A percentile compares a stretch with the other conserved stretches of the same genome.
Conservation (phyloP, 495 filamentous ascomycete species). For the Talaromyces wortmannii region DNA sequence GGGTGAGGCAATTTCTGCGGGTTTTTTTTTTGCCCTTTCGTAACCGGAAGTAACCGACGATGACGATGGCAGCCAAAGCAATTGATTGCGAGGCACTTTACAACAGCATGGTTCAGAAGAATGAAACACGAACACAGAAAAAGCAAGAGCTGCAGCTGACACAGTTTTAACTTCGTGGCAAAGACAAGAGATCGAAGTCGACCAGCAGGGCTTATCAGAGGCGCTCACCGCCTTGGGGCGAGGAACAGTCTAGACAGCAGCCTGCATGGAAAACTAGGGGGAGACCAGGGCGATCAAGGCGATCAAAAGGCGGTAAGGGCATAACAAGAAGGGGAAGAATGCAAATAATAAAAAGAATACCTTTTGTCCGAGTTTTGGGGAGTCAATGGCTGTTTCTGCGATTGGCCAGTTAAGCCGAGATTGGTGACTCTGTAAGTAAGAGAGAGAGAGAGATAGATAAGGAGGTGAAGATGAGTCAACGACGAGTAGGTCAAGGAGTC, state of each 20-base stretch:
- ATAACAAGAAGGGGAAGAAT: background rate
- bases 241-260: background rate
- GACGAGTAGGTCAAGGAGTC: too few relatives aligned
- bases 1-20: slow-evolving; percentile 2
- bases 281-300: background rate
- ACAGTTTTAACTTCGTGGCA: background rate
- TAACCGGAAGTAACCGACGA: slow-evolving; percentile 6
- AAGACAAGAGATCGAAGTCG: background rate
- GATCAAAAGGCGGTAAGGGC: background rate
- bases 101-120: background rate
- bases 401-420: background rate
- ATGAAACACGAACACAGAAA: background rate
- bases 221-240: background rate
- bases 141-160: background rate
- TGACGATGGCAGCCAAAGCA: background rate
- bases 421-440: background rate
- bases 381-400: background rate
- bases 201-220: background rate
- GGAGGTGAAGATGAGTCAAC: background rate
- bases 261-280: background rate
- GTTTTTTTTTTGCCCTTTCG: background rate
- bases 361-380: background rate
- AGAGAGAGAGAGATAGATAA: background rate
- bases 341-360: background rate
- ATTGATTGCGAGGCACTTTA: background rate